These are phyloP conservation scores for Ichthyophthirius multifiliis DNA, from an alignment of 169 alveolate species.

Conservation along the genomic window DNA sequence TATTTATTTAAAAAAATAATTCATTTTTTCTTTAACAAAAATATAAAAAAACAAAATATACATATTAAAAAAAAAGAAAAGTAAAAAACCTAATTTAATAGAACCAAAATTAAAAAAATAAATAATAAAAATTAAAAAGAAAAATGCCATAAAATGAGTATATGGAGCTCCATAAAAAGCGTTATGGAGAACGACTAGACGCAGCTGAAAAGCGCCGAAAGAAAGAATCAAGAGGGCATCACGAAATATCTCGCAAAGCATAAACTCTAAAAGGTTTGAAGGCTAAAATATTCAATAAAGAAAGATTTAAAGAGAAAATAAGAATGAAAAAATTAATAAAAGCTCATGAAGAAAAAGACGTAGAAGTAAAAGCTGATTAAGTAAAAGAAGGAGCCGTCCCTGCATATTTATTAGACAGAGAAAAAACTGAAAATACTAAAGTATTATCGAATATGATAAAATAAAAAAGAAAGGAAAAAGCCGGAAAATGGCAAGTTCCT, in stretches of 20 bases:
- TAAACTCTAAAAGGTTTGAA: conserved; percentile 94
- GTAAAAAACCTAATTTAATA: no score
- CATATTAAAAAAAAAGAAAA: no score
- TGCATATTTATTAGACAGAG: conserved; percentile 97
- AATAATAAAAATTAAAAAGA: no score
- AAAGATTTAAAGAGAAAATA: conserved; percentile 97
- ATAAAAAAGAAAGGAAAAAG: conserved; percentile 98
- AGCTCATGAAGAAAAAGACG: conserved; percentile 94
- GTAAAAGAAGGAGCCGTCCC: conserved; percentile 98
- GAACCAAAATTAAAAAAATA: no score
- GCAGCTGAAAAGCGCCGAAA: conserved; percentile 92
- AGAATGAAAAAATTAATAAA: conserved; percentile 92
- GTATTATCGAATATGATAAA: conserved; percentile 96
- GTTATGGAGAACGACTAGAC: conserved; percentile 95
- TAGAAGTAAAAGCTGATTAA: conserved; percentile 80
- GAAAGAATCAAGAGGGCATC: conserved; percentile 94
- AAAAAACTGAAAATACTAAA: conserved; percentile 93
- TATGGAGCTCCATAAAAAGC: conserved; percentile 94
- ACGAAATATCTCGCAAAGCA: conserved; percentile 92
- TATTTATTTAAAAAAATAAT: no score
- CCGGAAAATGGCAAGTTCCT: conserved; percentile 99
- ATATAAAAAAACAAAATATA: no score
- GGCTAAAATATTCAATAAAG: conserved; percentile 95
- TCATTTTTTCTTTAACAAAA: no score
- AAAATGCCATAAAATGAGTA: conserved; percentile 97